Evolutionary conservation across 1,284 basidiomycete genomes (phyloP), one percentile per base, ranked within the genome.

Genomic region (Filobasidium uniguttulatum): DNA sequence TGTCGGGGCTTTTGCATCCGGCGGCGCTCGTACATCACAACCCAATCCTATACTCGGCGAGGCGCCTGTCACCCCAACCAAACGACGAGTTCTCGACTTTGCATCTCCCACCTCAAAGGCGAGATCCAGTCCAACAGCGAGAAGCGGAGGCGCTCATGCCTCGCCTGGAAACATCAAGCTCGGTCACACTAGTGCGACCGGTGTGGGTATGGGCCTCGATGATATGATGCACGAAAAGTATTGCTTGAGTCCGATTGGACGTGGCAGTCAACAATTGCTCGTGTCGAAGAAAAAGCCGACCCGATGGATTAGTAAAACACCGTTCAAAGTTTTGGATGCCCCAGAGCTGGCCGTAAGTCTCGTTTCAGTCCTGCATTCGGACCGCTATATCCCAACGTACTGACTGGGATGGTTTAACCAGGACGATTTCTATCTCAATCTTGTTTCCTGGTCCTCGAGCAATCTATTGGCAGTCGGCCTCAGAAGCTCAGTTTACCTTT

Each of bases 351-450:
- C 85, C 3, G 66, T 68, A 51, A 62, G 64, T 61, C 9, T 20
- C 10, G 14, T 49, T 48, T 25, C 9, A 12, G 10, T 28, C 15
- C 20, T 28, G 5, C 33, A 41, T 47, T 7, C 19, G 20, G 17
- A 6, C 34, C 5, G 14, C 15, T 9, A 7, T 31, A 15, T 44
- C 19, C 19, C 14, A n/a, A 10, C 10, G 31, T 12, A 14, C 41
- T 44, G 12, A 10, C 36, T 35, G 29, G n/a, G 17, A 5, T 28
- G 23, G 33, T 46, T 33, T 9, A 33, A 33, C 6, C 53, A 72
- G 56, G 93, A 98, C 66, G 94, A 98, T 65, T 98, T 96, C 68
- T 98, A 98, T 62, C 81, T 98, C 56, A 98, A 98, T 62, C 76
- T 98, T 15, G 90, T 98, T 15, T 93, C 97, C 57, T 98, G 94